phyloP scores from a whole-genome alignment of 83 land plant genomes.

The Thuja plicata region DNA sequence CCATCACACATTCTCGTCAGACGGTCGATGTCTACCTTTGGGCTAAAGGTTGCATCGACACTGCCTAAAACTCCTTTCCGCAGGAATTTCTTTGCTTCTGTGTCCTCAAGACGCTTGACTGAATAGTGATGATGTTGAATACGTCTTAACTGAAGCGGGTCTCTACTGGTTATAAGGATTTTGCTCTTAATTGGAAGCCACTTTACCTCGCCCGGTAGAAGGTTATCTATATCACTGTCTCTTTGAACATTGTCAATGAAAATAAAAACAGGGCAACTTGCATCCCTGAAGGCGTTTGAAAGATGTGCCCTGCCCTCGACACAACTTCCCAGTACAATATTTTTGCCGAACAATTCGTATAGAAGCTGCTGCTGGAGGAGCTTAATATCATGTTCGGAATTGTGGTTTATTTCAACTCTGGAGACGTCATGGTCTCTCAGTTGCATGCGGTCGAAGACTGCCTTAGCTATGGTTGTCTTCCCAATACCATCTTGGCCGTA shows the following conservation, averaged over 20 bases:
- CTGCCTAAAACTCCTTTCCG: background rate
- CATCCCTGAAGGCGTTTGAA: background rate
- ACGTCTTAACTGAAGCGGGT: too few species aligned
- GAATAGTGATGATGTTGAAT: rapidly evolving
- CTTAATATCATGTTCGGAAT: background rate
- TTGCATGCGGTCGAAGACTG: background rate
- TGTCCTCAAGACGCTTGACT: too few species aligned
- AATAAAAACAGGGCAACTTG: background rate
- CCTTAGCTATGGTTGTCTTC: background rate
- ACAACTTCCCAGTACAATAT: background rate
- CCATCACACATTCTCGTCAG: background rate
- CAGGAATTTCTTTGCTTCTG: background rate
- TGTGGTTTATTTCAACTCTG: background rate
- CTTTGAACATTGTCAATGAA: background rate
- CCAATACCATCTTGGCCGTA: background rate
- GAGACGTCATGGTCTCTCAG: background rate
- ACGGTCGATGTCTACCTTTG: background rate
- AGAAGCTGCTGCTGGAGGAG: background rate
- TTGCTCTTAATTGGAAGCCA: too few species aligned
- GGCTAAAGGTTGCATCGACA: too few species aligned
- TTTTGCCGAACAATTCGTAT: background rate
- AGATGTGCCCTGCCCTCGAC: background rate
- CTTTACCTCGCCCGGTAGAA: too few species aligned
- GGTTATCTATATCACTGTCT: too few species aligned
- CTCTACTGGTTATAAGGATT: too few species aligned